Base-by-base conservation (phyloP, 148 eudicot genomes). In the Fagopyrum esculentum region DNA sequence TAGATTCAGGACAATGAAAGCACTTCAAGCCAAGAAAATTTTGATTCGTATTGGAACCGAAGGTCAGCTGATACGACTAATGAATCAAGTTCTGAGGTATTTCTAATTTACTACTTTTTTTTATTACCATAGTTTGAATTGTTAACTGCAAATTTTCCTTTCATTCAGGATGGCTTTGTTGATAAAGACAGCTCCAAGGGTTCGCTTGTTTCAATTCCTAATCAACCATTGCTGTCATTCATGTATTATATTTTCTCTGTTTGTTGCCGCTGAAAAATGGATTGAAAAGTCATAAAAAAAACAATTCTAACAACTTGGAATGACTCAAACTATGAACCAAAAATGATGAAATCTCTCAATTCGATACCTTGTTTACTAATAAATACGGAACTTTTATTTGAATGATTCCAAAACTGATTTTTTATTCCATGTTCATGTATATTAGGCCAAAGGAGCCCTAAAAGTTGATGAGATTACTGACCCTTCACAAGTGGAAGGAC, bases 161-260 rank as follows among this genome's bases (percentile, higher is more conserved):
- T 26, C 78, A 47, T 78, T 60, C 87, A 94, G 95, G 95, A 84
- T 71, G 91, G 82, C 68, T 81, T 81, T 68, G 85, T 86, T 80
- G 91, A 86, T 75, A 80, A 83, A 71, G 84, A 82, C 68, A 85
- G 88, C 80, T 72, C 90, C 87, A 93, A 91, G 80, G 80, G 81
- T 69, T 87, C 98, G 47, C 86, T 87, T 69, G 89, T 87, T 78
- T 88, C 87, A 54, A 87, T 89, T 81, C 98, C 98, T 63, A 78
- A 88, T 61, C 86, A 91, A 74, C 92, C 97, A 50, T 85, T 91
- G 63, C 89, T 86, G 80, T 91, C 91, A 76, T 96, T 94, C 72
- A 94, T 74, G 88, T 26, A 47, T 70, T 9, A 13, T 43, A 8
- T 26, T 16, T 46, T 71, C 12, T 15, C 11, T 22, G 5, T 45